Percentiles rank a stretch among this genome's conserved stretches.
These are phyloP conservation scores for Eucalyptus pumila DNA, from an alignment of 345 rosid species.

Conservation along the genomic window DNA sequence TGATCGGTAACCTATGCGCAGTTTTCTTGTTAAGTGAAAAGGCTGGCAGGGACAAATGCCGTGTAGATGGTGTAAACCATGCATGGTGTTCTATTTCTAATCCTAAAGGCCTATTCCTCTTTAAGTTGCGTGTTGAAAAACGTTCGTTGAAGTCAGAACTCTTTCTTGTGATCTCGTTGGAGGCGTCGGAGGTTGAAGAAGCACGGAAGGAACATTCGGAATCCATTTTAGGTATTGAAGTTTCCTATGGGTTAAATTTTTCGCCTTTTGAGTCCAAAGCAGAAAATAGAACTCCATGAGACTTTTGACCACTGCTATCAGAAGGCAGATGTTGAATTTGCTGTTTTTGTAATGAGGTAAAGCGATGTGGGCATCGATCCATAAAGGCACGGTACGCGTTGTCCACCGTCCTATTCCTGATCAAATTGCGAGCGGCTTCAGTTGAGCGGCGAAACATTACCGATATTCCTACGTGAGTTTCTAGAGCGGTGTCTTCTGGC, in stretches of 20 bases:
- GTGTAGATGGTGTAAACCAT: neutral
- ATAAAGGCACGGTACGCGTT: neutral
- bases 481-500: neutral
- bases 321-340: neutral
- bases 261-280: neutral
- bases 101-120: neutral
- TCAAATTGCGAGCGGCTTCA: neutral
- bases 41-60: neutral
- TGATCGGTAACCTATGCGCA: neutral
- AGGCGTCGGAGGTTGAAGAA: neutral
- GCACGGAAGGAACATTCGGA: neutral
- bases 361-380: neutral
- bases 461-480: neutral
- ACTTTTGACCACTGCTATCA: neutral
- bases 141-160: neutral
- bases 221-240: neutral
- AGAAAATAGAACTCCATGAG: neutral
- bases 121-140: neutral
- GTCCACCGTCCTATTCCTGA: neutral
- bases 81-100: neutral
- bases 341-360: neutral
- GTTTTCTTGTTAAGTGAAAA: neutral
- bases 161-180: neutral
- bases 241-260: neutral
- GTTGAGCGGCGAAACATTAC: neutral